Base-by-base conservation (phyloP, 495 filamentous ascomycete genomes). In the Aspergillus olivimuriae region DNA sequence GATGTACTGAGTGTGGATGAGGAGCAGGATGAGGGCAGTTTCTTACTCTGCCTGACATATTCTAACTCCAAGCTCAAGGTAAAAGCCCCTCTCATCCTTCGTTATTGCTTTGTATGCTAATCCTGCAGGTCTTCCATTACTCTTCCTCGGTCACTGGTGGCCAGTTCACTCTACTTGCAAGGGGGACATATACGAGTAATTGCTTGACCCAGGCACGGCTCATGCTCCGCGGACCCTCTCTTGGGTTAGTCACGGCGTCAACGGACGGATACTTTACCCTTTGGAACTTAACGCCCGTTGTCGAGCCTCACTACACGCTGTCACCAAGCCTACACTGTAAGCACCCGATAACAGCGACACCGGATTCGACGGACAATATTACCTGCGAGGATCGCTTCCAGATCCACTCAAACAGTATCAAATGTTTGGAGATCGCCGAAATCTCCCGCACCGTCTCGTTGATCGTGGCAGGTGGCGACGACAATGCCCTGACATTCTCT, bases 381-480 rank as follows among this genome's bases (percentile, higher is more conserved):
- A 44, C 53, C 14, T 63, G 63, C 44, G 58, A 65, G 38, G 60
- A 45, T 33, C 58, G 64, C 14, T 55, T 72, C 23, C 70, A 65
- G 44, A 56, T 89, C 31, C 89, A 94, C 50, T 87, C 90, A 48
- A 90, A 74, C 61, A 79, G 81, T 38, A 74, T 92, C 53, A 89
- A 89, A 59, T 62, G 69, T 2, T 39, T 81, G 19, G 57, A 72
- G 4, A 20, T 66, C 10, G 47, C 70, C 2, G 44, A 52, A 2
- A 41, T 61, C 1, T 66, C 56, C 1, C 55, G 50, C n/a, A 48
- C 47, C 1, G 35, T 43, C 2, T 72, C 67, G 21, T 24, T 91
- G 7, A 47, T 91, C 14, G 57, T 82, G n/a, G 83, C 85, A 0
- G 88, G 85, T 12, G 86, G 90, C 4, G 90, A 96, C 50, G 90